phyloP scores from a whole-genome alignment of 2,329 filamentous ascomycete genomes.

The Neonectria punicea region DNA sequence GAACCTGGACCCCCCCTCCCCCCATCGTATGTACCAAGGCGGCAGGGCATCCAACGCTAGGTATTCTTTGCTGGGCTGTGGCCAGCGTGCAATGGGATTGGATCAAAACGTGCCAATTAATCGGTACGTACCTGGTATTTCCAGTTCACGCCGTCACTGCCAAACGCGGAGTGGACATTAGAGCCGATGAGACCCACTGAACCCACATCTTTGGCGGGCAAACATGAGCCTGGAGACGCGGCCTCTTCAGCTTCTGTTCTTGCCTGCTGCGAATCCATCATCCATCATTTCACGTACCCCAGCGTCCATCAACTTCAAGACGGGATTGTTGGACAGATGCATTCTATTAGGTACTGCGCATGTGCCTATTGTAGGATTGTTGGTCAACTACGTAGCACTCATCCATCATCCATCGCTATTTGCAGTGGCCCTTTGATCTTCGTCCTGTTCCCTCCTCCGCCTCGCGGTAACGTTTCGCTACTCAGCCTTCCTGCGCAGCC shows the following conservation, averaged over 20 bases:
- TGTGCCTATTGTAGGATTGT: too few species aligned
- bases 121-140: constrained; percentile 8
- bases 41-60: background rate
- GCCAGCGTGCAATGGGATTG: constrained; percentile 5
- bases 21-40: constrained; percentile 3
- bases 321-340: background rate
- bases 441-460: background rate
- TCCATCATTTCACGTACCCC: constrained; percentile 28
- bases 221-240: constrained; percentile 33
- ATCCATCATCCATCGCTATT: background rate
- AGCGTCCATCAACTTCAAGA: constrained; percentile 21
- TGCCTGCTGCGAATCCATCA: too few species aligned
- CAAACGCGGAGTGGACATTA: constrained; percentile 1
- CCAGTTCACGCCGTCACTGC: constrained; percentile 8
- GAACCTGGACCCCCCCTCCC: background rate
- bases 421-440: background rate
- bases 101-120: background rate
- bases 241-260: constrained; percentile 24
- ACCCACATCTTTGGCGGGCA: constrained; percentile 24
- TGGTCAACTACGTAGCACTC: constrained; percentile 1
- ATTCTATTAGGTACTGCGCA: background rate
- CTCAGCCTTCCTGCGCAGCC: constrained; percentile 14
- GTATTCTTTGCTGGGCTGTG: background rate
- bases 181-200: constrained; percentile 18
- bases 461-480: constrained; percentile 21